Base-by-base conservation (phyloP, 2,329 filamentous ascomycete species). In the Chalaropsis thielavioides region DNA sequence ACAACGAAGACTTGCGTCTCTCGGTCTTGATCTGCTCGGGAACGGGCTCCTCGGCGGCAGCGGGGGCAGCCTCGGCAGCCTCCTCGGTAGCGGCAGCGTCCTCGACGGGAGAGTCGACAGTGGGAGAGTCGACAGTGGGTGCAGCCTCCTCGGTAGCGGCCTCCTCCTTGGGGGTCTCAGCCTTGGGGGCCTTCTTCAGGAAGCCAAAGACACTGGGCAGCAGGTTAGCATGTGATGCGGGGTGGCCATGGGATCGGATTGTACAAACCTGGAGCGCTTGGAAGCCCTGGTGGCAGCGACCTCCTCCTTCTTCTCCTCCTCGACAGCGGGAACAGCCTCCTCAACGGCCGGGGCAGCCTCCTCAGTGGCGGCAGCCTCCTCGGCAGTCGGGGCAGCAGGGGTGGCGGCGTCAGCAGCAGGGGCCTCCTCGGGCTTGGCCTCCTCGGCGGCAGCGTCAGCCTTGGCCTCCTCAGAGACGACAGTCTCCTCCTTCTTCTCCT, bases 1-100 rank as follows among this genome's bases (percentile, higher is more conserved):
- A 81, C 8, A 84, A 75, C 72, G 92, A 86, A 69, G 89, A 94
- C 76, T 85, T 85, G 75, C 90, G 89, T 88, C 95, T 95, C 76
- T 83, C 81, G 60, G 75, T 75, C 84, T 90, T 91, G 70, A 80
- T 74, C 68, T 83, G 82, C 76, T 84, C 83, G 75, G 83, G 83
- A 65, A 77, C 69, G 76, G 85, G 83, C 67, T 78, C 78, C 69
- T 79, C 79, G 70, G 76, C 76, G 67, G 70, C 72, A 69, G 75
- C 74, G 63, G 75, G 71, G 38, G 68, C 71, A 38, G 74, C 73
- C 72, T 78, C 76, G 66, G 76, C 73, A 68, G 74, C 73, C 72
- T 78, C 76, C 66, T 77, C 73, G 31, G 76, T 70, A 41, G 72
- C 68, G 40, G 72, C 73, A 68, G 75, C 73, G 64, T 76, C 71